A percentile compares a stretch with the other conserved stretches of the same genome.
phyloP scores from a whole-genome alignment of 176 grass and related monocot species.

The Triticum turgidum region DNA sequence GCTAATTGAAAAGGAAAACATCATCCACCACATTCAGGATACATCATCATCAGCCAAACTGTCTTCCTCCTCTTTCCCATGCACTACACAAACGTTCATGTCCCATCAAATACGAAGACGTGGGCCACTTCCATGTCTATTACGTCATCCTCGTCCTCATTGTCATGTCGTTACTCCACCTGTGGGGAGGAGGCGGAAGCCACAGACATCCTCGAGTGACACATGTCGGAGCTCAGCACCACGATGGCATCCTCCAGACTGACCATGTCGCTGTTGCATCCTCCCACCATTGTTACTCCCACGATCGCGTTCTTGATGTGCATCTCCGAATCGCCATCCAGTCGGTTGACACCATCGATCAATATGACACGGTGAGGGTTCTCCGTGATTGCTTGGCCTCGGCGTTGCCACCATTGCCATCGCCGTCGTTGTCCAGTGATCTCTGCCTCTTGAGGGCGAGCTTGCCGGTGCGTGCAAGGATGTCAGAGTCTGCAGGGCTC shows the following conservation, averaged over 20 bases:
- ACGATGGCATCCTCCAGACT: slow-evolving; percentile 55
- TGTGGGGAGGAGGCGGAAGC: slow-evolving; percentile 23
- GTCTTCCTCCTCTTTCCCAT: not conserved
- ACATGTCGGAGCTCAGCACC: slow-evolving; percentile 21
- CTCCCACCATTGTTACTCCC: slow-evolving; percentile 16
- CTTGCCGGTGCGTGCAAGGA: too few species aligned
- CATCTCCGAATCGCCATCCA: slow-evolving; percentile 1
- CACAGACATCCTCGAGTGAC: not conserved
- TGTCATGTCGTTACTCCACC: slow-evolving; percentile 9
- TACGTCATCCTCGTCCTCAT: not conserved
- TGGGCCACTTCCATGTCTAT: not conserved
- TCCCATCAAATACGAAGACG: slow-evolving; percentile 34
- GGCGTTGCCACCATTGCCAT: not conserved
- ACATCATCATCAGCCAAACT: slow-evolving; percentile 10
- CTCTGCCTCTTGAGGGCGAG: not conserved
- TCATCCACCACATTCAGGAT: slow-evolving; percentile 42
- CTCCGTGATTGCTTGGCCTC: not conserved
- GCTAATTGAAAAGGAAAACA: slow-evolving; percentile 39
- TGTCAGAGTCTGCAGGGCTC: not conserved
- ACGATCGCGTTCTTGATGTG: slow-evolving; percentile 33
- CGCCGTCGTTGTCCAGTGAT: not conserved
- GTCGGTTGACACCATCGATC: slow-evolving; percentile 34
- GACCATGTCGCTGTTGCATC: not conserved
- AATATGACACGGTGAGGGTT: slow-evolving; percentile 58
- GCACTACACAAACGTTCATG: slow-evolving; percentile 26